Percentiles rank a stretch among this genome's conserved stretches.
These are phyloP conservation scores for Durotheca rogersii DNA, from an alignment of 495 filamentous ascomycete genomes.

Conservation along the genomic window DNA sequence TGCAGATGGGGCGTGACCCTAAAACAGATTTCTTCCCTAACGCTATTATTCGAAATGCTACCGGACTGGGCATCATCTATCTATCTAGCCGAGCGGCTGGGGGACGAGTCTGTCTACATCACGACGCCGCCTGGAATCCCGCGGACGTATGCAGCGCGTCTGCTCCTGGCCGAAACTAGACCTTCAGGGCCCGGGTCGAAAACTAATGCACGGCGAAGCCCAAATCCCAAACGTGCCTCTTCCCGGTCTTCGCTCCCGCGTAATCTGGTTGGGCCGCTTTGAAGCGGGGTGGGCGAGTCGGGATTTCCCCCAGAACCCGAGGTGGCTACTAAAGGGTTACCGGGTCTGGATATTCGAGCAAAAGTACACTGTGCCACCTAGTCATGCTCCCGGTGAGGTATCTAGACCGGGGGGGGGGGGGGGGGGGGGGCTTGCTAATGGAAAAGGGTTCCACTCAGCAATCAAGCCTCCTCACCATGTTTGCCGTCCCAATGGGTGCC, in stretches of 20 bases:
- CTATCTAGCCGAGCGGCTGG: too few relatives aligned
- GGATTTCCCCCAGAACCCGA: conserved; percentile 27
- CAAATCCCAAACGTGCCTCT: conserved; percentile 29
- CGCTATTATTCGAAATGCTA: too few relatives aligned
- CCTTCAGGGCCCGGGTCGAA: conserved; percentile 26
- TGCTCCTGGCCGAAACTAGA: conserved; percentile 19
- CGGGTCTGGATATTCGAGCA: conserved; percentile 9
- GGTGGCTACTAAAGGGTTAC: conserved; percentile 21
- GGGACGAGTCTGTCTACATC: too few relatives aligned
- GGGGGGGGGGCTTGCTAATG: neutral
- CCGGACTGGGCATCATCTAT: too few relatives aligned
- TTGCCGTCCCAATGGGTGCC: neutral
- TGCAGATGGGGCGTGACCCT: too few relatives aligned
- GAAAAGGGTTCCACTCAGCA: neutral
- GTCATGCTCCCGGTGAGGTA: neutral
- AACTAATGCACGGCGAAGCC: conserved; percentile 26
- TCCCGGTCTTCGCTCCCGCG: conserved; percentile 12
- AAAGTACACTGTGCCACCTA: conserved; percentile 9
- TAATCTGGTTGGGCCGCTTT: conserved; percentile 19
- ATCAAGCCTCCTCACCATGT: neutral
- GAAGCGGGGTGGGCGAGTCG: conserved; percentile 27
- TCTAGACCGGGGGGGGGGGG: neutral
- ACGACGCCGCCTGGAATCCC: conserved; percentile 10
- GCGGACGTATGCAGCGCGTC: neutral
- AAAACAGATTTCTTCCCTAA: too few relatives aligned